Conservation (phyloP, 352 stramenopile species). For the Globisporangium polare region DNA sequence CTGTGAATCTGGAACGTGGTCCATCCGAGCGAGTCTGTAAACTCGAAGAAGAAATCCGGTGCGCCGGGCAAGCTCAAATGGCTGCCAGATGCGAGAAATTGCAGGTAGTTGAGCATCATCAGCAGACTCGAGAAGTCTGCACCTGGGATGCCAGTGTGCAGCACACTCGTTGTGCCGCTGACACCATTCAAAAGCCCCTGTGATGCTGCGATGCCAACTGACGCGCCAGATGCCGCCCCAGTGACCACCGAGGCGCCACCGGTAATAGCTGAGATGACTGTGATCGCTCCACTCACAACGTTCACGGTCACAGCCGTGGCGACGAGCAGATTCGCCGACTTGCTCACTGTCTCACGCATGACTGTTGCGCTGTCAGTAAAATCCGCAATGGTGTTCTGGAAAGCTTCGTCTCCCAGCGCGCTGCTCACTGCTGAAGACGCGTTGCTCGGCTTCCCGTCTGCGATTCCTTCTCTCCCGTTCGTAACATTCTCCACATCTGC, state of each 20-base stretch:
- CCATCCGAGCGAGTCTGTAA: constrained; percentile 72
- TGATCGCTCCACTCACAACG: constrained; percentile 42
- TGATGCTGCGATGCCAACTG: constrained; percentile 18
- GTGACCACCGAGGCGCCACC: constrained; percentile 28
- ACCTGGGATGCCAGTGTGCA: constrained; percentile 23
- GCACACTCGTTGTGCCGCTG: constrained; percentile 10
- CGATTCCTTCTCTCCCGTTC: neutral
- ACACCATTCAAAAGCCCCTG: constrained; percentile 26
- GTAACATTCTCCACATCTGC: neutral
- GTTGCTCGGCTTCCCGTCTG: neutral
- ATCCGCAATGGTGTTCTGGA: constrained; percentile 12
- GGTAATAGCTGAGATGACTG: constrained; percentile 38
- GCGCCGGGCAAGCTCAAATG: constrained; percentile 57
- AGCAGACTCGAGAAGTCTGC: constrained; percentile 51
- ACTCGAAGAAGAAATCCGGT: constrained; percentile 57
- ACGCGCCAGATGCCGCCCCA: constrained; percentile 15
- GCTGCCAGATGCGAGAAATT: constrained; percentile 64
- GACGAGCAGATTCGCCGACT: constrained; percentile 51
- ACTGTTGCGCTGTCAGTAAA: constrained; percentile 11
- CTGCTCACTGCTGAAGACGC: neutral
- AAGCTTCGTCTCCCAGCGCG: neutral
- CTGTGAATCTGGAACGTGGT: constrained; percentile 37
- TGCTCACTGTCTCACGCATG: constrained; percentile 29
- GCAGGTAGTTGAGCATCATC: constrained; percentile 68
- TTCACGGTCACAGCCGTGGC: constrained; percentile 50